A percentile compares a stretch with the other conserved stretches of the same genome.
Evolutionary conservation across 2,329 filamentous ascomycete genomes (phyloP).

Genomic region (Xylariales sp.): DNA sequence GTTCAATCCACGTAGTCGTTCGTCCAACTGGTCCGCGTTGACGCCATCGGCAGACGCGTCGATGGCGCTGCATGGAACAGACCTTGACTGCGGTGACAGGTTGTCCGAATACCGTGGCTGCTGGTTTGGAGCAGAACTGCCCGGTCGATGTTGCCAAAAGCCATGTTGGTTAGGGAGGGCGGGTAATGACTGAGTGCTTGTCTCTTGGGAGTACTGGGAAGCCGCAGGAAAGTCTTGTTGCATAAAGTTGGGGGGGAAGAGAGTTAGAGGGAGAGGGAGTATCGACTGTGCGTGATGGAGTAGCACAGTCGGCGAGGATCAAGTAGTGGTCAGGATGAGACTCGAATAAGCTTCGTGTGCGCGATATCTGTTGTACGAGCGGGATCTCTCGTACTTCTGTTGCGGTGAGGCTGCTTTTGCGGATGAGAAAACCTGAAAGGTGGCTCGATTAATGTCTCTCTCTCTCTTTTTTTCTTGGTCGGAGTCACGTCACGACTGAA

Average conservation of each 20-base stretch:
- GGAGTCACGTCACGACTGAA: too few relatives aligned
- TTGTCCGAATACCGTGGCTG: constrained; percentile 27
- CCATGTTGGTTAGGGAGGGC: constrained; percentile 51
- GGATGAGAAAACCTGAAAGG: too few relatives aligned
- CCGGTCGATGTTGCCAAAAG: constrained; percentile 36
- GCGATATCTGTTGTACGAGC: too few relatives aligned
- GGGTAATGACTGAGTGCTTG: constrained; percentile 27
- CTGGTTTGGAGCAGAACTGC: constrained; percentile 32
- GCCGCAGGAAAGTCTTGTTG: constrained; percentile 50
- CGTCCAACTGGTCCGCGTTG: constrained; percentile 41
- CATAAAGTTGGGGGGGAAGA: constrained; percentile 53
- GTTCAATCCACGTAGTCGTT: constrained; percentile 50
- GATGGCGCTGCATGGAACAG: constrained; percentile 13
- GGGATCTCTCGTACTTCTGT: too few relatives aligned
- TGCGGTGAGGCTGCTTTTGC: too few relatives aligned
- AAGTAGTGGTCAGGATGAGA: too few relatives aligned
- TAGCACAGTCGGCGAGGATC: constrained; percentile 58
- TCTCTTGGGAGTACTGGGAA: constrained; percentile 18
- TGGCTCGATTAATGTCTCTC: too few relatives aligned
- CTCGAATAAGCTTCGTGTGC: too few relatives aligned
- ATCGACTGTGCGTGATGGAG: constrained; percentile 45
- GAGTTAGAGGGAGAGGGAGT: constrained; percentile 20
- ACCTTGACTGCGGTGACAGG: constrained; percentile 30
- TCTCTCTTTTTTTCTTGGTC: too few relatives aligned
- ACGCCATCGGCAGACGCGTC: constrained; percentile 24